Conservation (phyloP, 2,329 filamentous ascomycete genomes). For the Claviceps arundinis region DNA sequence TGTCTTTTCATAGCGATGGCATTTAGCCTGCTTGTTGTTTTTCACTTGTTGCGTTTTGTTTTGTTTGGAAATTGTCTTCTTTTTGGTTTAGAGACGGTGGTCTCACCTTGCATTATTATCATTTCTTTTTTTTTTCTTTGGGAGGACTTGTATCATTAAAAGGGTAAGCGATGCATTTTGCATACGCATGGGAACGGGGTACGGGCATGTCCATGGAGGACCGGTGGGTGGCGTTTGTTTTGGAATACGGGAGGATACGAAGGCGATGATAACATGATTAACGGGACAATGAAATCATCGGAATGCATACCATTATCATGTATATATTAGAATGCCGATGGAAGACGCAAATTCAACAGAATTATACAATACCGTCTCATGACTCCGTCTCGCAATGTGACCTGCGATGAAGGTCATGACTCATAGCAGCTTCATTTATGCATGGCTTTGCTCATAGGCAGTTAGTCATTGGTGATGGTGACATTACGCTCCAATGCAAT, state of each 20-base stretch:
- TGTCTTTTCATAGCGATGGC: too few relatives aligned
- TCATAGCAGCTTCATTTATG: too few relatives aligned
- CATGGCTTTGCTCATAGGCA: too few relatives aligned
- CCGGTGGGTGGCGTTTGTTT: background rate
- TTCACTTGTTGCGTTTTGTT: too few relatives aligned
- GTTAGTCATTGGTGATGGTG: too few relatives aligned
- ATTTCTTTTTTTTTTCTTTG: background rate
- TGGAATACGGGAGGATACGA: slow-evolving; percentile 1
- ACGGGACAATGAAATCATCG: background rate
- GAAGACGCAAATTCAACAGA: too few relatives aligned
- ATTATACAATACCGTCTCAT: too few relatives aligned
- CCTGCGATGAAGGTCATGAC: too few relatives aligned
- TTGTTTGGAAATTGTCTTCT: background rate
- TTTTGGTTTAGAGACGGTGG: background rate
- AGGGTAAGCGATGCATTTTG: slow-evolving; percentile 3
- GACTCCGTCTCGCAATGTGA: too few relatives aligned
- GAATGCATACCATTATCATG: background rate
- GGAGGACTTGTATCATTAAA: background rate
- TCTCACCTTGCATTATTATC: background rate
- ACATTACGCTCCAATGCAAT: too few relatives aligned
- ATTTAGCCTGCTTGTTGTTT: too few relatives aligned
- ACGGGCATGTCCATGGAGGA: background rate
- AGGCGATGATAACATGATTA: background rate
- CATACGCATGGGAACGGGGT: background rate
- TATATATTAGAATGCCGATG: too few relatives aligned